Evolutionary conservation across 75 land plant species (phyloP).

Genomic region (Cupressus sempervirens): DNA sequence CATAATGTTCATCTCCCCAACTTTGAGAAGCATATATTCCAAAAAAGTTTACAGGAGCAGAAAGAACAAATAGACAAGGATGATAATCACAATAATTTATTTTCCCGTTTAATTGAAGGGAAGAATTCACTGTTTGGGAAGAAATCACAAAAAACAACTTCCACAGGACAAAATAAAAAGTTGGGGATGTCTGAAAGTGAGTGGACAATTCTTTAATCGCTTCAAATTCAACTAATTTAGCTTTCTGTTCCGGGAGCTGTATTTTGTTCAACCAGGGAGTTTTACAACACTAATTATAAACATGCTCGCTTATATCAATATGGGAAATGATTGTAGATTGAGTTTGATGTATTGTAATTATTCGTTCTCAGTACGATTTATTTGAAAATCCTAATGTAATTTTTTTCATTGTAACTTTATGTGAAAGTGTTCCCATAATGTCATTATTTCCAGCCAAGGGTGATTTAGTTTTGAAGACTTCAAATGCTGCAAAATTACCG

Average conservation of each 20-base stretch:
- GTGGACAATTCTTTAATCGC: constrained; percentile 8
- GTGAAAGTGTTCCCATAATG: too few relatives aligned
- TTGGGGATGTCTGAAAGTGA: not conserved
- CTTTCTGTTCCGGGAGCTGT: not conserved
- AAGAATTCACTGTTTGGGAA: constrained; percentile 12
- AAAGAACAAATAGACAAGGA: not conserved
- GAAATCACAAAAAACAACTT: not conserved
- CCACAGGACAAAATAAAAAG: constrained; percentile 2
- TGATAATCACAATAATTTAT: not conserved
- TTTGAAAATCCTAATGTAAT: too few relatives aligned
- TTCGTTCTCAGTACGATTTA: too few relatives aligned
- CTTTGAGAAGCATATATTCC: constrained; percentile 1
- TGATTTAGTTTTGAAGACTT: too few relatives aligned
- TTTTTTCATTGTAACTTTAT: too few relatives aligned
- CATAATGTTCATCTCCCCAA: constrained; percentile 7
- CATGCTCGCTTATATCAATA: too few relatives aligned
- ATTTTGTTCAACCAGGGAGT: not conserved
- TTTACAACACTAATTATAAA: too few relatives aligned
- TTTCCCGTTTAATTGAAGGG: constrained; percentile 13
- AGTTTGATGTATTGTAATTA: too few relatives aligned
- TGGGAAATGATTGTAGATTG: too few relatives aligned
- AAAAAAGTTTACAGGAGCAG: not conserved
- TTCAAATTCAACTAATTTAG: not conserved
- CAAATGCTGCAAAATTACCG: too few relatives aligned
- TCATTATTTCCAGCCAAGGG: too few relatives aligned